Evolutionary conservation across 2,329 filamentous ascomycete genomes (phyloP).

Genomic region (Aureobasidium sp.): DNA sequence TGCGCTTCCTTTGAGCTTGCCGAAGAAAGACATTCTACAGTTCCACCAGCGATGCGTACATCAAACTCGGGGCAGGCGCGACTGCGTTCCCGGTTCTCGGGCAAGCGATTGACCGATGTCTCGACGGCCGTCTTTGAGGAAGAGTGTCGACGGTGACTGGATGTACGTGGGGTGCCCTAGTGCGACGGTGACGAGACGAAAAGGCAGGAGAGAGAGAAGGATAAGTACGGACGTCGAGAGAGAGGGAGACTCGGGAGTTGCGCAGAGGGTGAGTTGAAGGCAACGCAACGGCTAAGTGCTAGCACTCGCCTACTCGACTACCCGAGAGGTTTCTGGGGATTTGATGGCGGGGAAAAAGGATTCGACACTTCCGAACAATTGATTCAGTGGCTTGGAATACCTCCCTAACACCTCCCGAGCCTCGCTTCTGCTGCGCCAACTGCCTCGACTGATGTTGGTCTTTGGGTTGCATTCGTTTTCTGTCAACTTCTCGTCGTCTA

Average conservation of each 20-base stretch:
- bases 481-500: neutral
- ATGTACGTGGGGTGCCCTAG: neutral
- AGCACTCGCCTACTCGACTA: neutral
- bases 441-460: neutral
- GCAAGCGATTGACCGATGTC: conserved; percentile 4
- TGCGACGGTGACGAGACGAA: conserved; percentile 1
- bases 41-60: conserved; percentile 27
- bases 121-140: neutral
- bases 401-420: neutral
- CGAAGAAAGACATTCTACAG: conserved; percentile 44
- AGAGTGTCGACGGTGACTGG: neutral
- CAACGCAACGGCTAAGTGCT: conserved; percentile 11
- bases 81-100: conserved; percentile 10
- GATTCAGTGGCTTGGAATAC: conserved; percentile 1
- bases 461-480: neutral
- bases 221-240: neutral
- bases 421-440: neutral
- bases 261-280: neutral
- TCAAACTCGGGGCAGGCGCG: conserved; percentile 14
- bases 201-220: neutral
- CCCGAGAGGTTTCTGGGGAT: conserved; percentile 5
- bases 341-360: conserved; percentile 11
- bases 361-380: conserved; percentile 1
- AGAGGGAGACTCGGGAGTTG: neutral
- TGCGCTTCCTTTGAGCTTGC: conserved; percentile 42